Evolutionary conservation across 169 alveolate genomes (phyloP), one percentile per base, ranked within the genome.

Genomic region (Plasmodium gonderi): DNA sequence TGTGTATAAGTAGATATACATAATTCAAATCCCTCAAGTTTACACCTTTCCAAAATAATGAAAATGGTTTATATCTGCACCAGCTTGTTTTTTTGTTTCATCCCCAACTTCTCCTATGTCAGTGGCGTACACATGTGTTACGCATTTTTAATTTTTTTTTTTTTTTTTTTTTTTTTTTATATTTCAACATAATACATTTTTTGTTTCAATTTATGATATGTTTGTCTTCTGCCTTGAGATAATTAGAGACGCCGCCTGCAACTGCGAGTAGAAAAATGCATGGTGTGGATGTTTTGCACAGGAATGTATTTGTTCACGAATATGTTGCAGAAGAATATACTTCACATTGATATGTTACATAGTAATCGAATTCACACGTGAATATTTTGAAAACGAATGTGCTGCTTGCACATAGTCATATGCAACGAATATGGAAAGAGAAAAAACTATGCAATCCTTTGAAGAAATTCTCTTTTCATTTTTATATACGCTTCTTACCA

Each of bases 191-290:
- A 14, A 49, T 49, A 74, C 69, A 26, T 20, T 20, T 47, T 42
- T 74, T 17, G 17, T 44, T 26, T 74, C 14, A 5, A 2, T n/a
- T 44, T 44, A 74, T 23, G 67, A 20, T 44, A 47, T 40, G 23
- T 74, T 44, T 74, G 69, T 26, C 80, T 74, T 44, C 0, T 42
- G 80, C 9, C 29, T 44, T 11, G 60, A 47, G 67, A 44, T 40
- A 14, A 74, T 20, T 74, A 74, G 67, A 31, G 67, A 74, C 26
- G 67, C 80, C 31, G 67, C 60, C 33, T 74, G 80, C 69, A 74
- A 23, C 72, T 60, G 72, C 72, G 72, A 8, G 72, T 8, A n/a
- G 72, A 36, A 60, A n/a, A 23, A 3, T 36, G 3, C 72, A 60
- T 60, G 72, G 51, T 29, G 36, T 60, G 31, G 17, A n/a, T n/a